Evolutionary conservation across 257 asterid species (phyloP).

Genomic region (Datura wrightii): DNA sequence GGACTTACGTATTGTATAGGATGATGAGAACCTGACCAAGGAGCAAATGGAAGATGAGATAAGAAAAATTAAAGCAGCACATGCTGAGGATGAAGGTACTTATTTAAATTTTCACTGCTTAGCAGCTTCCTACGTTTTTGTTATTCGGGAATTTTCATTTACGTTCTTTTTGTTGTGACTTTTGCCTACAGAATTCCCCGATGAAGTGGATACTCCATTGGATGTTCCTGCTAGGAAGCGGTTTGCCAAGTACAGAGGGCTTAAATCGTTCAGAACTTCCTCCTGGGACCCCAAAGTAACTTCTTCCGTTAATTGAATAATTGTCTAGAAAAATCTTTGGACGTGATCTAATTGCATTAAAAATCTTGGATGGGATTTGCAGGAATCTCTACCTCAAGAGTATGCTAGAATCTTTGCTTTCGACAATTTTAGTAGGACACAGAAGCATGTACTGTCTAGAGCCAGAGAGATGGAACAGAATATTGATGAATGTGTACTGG

Average conservation of each 20-base stretch:
- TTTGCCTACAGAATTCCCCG: conserved; percentile 75
- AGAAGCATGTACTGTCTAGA: conserved; percentile 81
- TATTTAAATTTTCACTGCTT: conserved; percentile 3
- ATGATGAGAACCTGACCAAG: conserved; percentile 71
- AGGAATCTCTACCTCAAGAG: conserved; percentile 96
- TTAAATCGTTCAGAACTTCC: conserved; percentile 92
- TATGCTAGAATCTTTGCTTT: conserved; percentile 90
- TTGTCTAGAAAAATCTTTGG: neutral
- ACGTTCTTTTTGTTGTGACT: conserved; percentile 31
- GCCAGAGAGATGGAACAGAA: conserved; percentile 73
- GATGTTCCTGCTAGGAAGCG: conserved; percentile 93
- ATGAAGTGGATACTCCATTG: conserved; percentile 94
- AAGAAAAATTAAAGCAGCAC: conserved; percentile 81
- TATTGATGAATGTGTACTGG: conserved; percentile 50
- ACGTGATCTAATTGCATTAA: conserved; percentile 32
- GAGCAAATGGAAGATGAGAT: conserved; percentile 93
- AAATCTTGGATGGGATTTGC: conserved; percentile 40
- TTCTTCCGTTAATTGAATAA: conserved; percentile 31
- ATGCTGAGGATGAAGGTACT: conserved; percentile 95
- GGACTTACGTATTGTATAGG: conserved; percentile 54
- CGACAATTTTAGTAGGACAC: conserved; percentile 80
- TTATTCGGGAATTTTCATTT: conserved; percentile 7
- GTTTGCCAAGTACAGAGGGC: conserved; percentile 94
- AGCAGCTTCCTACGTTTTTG: conserved; percentile 19
- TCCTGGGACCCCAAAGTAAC: conserved; percentile 98